Evolutionary conservation across 495 filamentous ascomycete species (phyloP), one percentile per base, ranked within the genome.

Genomic region (Filosporella fistucella): DNA sequence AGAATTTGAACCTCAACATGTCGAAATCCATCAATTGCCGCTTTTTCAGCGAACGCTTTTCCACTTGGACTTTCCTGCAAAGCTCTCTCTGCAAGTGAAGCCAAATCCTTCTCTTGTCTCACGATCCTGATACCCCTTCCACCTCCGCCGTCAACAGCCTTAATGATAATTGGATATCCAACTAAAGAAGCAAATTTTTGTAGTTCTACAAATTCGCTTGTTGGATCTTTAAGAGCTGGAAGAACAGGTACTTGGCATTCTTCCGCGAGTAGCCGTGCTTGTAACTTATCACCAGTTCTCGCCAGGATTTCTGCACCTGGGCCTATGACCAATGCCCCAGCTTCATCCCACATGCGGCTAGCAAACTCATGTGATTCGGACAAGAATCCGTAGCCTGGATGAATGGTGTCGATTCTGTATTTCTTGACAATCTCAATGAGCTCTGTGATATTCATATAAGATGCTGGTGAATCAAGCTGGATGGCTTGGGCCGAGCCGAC

Each of bases 321-420:
- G 10, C 80, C 80, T 20, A 84, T 68, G 3, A 82, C 75, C 2
- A 67, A 49, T 13, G 68, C 57, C 1, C 68, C 63, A 12, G 66
- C 70, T 52, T 77, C 70, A 9, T 73, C 59, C 62, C 66, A 74
- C 70, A 79, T 74, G 16, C 69, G 66, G 13, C 49, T 49, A 0
- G 76, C 65, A 47, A 84, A 78, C 2, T 76, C 74, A 12, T 72
- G 59, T 42, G 69, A 78, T 55, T 84, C 80, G 21, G 76, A 78
- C 2, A 84, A 64, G 45, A 82, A 84, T 9, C 80, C 80, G 63
- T 84, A 84, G 0, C 80, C 80, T 0, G 80, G 78, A 55, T 82
- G 78, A 4, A 82, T 64, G 11, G 75, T 63, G 47, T 82, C 74
- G n/a, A 81, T 74, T 0, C 52, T 54, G 54, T 81, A 59, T 35